Evolutionary conservation across 495 filamentous ascomycete species (phyloP), one percentile per base, ranked within the genome.

Genomic region (Podospora sp.): DNA sequence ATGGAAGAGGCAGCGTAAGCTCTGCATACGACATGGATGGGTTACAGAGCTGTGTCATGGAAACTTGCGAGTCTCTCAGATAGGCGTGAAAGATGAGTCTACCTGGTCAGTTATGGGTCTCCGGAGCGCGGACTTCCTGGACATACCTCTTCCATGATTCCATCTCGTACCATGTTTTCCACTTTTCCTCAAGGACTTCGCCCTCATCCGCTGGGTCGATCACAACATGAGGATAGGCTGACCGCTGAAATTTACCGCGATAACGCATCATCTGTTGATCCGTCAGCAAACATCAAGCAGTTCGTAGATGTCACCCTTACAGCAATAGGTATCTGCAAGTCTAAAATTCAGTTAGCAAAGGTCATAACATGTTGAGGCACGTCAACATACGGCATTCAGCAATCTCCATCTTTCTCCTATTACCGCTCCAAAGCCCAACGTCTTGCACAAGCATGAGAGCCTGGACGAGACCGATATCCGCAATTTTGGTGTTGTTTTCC

Each of bases 371-470:
- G 18, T 33, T 22, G n/a, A 21, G 18, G 0, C n/a, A 24, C 6
- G 14, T 55, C 11, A 50, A 59, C 59, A 63, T 67, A 71, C 70
- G 85, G 67, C 86, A 88, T 65, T 90, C 88, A 2, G 88, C 85
- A 46, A 91, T 86, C 71, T 91, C 89, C 69, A 89, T 90, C 69
- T 87, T 87, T n/a, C 89, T 75, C 55, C 85, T 82, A 65, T 87
- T 88, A 1, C 88, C 89, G 60, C 86, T 89, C 89, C 89, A 91
- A 9, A 91, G 77, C 0, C 85, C 86, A 46, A 89, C 78, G 59
- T 89, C 85, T 5, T 89, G 78, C 0, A 79, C 72, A 25, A 90
- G 65, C 16, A 86, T 76, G 60, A 84, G 81, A 6, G 83, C 81
- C 71, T 90, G 88, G 6, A 88, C 79, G 2, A 83, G 73, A 5